Evolutionary conservation across 176 grass and related monocot genomes (phyloP).

Genomic region (Aegilops speltoides): DNA sequence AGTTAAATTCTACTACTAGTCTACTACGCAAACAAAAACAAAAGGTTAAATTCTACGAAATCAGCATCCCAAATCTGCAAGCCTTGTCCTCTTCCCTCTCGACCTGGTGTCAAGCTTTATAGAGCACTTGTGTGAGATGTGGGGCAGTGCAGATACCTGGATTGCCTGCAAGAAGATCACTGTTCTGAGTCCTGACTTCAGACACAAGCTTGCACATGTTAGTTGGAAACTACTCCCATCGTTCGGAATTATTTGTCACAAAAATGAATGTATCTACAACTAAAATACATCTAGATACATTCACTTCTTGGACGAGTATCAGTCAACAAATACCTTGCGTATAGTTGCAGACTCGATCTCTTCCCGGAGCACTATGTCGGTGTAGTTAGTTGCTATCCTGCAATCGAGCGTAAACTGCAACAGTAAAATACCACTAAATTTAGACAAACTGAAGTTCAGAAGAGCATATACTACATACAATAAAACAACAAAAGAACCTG

Average conservation of each 20-base stretch:
- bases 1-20: not conserved
- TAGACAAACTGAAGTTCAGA: not conserved
- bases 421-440: not conserved
- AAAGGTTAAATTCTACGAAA: not conserved
- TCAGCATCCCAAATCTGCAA: constrained; percentile 43
- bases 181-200: not conserved
- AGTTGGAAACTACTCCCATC: constrained; percentile 3
- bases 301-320: too few relatives aligned
- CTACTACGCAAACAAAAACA: not conserved
- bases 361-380: constrained; percentile 52
- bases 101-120: constrained; percentile 44
- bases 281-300: too few relatives aligned
- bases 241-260: too few relatives aligned
- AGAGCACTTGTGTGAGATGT: constrained; percentile 70
- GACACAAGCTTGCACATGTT: constrained; percentile 2
- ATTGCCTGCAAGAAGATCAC: constrained; percentile 49
- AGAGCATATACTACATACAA: not conserved
- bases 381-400: constrained; percentile 72
- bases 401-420: constrained; percentile 81
- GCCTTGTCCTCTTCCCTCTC: constrained; percentile 9
- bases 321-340: constrained; percentile 51
- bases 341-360: constrained; percentile 28
- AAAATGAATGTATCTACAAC: too few relatives aligned
- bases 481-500: not conserved
- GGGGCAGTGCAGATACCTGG: constrained; percentile 55